Base-by-base conservation (phyloP, 805 yeast species). In the Candida orba region DNA sequence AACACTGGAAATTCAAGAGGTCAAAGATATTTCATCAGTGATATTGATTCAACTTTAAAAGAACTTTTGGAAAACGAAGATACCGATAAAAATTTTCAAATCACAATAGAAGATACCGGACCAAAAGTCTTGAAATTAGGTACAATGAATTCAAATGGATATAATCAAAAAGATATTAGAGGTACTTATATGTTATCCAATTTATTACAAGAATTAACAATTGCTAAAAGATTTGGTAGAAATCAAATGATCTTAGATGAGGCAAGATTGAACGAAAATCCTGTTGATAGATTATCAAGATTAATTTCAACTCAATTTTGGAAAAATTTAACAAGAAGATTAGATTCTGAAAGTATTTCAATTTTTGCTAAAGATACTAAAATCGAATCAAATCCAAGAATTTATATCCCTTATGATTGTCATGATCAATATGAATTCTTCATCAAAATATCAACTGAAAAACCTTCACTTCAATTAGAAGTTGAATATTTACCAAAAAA, bases 181-280 rank as follows among this genome's bases (percentile, higher is more conserved):
- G 97, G 97, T 4, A 89, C 96, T 0, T 89, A 89, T 58, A 84
- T 84, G 90, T 66, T 89, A 39, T 81, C 93, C 0, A 90, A 90
- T 62, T 64, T 90, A 34, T 69, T 89, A 44, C 96, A 89, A 65
- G 97, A 89, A 63, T 69, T 89, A 51, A 87, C 96, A 1, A 79
- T 88, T 48, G 96, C 96, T 13, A 78, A 84, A 58, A 68, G 84
- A 44, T 76, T 80, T 60, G 95, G 95, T 8, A 72, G 91, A 49
- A 79, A 78, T 49, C 84, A 79, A 56, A 79, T 88, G 71, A 70
- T 85, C 40, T 64, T 89, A 47, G 96, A 88, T 61, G 96, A 89
- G 60, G 83, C 81, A 8, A 65, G 95, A 48, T 71, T 90, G 45
- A 84, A 78, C 58, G 96, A 89, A 63, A 87, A 87, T 57, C 97